These are phyloP conservation scores for Brettanomyces bruxellensis DNA, from an alignment of 805 yeast species.

Conservation along the genomic window DNA sequence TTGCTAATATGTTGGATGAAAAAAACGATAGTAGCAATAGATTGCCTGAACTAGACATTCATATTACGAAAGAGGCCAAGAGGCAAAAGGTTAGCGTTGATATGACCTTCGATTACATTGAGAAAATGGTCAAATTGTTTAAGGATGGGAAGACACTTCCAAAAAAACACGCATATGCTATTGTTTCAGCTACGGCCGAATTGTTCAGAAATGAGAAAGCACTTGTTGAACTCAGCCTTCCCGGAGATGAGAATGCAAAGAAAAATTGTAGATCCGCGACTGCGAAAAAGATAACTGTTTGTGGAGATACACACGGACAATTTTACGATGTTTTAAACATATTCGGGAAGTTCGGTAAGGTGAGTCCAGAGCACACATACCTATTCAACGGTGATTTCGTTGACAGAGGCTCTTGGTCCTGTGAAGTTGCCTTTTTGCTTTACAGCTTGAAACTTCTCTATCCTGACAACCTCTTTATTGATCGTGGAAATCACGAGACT, in stretches of 20 bases:
- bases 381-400: conserved; percentile 96
- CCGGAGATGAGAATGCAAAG: conserved; percentile 23
- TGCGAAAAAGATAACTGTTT: conserved; percentile 60
- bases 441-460: conserved; percentile 68
- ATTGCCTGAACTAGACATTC: conserved; percentile 31
- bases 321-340: conserved; percentile 81
- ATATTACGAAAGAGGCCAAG: conserved; percentile 18
- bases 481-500: conserved; percentile 96
- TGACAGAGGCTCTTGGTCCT: conserved; percentile 97
- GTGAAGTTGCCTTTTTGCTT: conserved; percentile 82
- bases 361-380: conserved; percentile 57
- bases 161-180: conserved; percentile 75
- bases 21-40: conserved; percentile 51
- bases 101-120: conserved; percentile 46
- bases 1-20: conserved; percentile 40
- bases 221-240: conserved; percentile 56
- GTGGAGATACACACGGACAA: conserved; percentile 98
- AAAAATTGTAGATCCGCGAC: conserved; percentile 28
- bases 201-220: conserved; percentile 54
- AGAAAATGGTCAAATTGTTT: conserved; percentile 60
- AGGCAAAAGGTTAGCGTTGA: conserved; percentile 24
- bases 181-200: conserved; percentile 62
- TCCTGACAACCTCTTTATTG: conserved; percentile 64
- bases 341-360: conserved; percentile 67
- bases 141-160: conserved; percentile 66